These are phyloP conservation scores for Malassezia arunalokei DNA, from an alignment of 1,284 basidiomycete genomes.

Conservation along the genomic window DNA sequence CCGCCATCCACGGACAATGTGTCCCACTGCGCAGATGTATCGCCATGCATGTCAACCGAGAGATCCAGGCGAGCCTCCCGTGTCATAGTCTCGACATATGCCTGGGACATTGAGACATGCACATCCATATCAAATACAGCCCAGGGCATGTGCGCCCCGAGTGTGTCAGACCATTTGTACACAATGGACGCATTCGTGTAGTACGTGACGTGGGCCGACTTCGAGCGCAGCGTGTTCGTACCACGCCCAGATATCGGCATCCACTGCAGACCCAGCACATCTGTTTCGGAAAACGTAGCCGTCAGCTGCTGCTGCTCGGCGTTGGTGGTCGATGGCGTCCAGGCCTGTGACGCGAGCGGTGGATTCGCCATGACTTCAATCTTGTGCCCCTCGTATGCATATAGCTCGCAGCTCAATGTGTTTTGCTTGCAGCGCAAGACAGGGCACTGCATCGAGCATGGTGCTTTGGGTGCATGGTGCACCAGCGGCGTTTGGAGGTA, in stretches of 20 bases:
- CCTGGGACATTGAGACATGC: not conserved
- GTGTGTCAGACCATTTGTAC: not conserved
- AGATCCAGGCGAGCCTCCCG: not conserved
- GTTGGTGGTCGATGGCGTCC: not conserved
- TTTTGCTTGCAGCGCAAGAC: constrained; percentile 2
- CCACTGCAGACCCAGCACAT: not conserved
- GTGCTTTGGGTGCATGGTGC: not conserved
- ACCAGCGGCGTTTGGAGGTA: not conserved
- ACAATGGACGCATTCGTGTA: not conserved
- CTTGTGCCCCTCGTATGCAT: not conserved
- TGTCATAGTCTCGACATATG: not conserved
- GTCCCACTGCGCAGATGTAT: not conserved
- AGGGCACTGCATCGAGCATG: not conserved
- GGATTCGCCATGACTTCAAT: not conserved
- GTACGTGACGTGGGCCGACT: not conserved
- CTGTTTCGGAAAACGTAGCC: not conserved
- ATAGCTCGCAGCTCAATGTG: not conserved
- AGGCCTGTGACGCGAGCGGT: not conserved
- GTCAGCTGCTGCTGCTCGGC: not conserved
- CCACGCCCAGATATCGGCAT: not conserved
- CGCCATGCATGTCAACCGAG: not conserved
- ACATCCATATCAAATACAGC: not conserved
- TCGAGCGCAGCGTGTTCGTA: not conserved
- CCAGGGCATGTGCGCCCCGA: not conserved
- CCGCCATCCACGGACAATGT: not conserved